Base-by-base conservation (phyloP, 1,139 yeast species). In the Blastobotrys petasosporus region DNA sequence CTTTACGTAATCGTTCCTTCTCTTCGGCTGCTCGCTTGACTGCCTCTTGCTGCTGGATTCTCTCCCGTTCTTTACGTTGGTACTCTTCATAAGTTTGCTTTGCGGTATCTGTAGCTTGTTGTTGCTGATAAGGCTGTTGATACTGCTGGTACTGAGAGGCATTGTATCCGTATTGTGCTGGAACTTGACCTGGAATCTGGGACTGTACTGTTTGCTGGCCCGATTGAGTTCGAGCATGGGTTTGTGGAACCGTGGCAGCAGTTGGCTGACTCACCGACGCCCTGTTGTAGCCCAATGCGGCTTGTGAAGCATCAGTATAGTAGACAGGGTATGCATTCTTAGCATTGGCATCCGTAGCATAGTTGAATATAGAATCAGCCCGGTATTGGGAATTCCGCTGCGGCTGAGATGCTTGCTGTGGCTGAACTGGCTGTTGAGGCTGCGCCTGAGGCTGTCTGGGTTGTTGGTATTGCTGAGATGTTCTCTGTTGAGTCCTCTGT, bases 371-470 rank as follows among this genome's bases (percentile, higher is more conserved):
- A 4, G 25, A 20, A 20, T 20, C 25, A 20, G 25, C 25, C 4
- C 25, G 25, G 25, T 20, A 20, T 7, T 20, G 25, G 6, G 25
- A 20, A 7, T 20, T 20, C 6, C 25, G 25, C 34, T 34, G 50
- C 45, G 23, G 47, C 38, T 17, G 39, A 30, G 13, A 45, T 37
- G 13, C 47, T 34, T 17, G 44, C 32, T 10, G 46, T 30, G n/a
- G 47, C 34, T 12, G 48, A 44, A 13, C 41, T 23, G 15, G 46
- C 34, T 11, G 45, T 17, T 20, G 49, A 23, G 37, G 39, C 37
- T 42, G 49, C 23, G 32, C 41, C 20, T 45, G 51, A 29, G 28
- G 46, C 8, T 37, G 48, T 15, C 43, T 46, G 6, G 36, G 35
- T 28, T 34, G 47, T n/a, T 37, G 42, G 8, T 28, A 39, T 11